Evolutionary conservation across 768 basidiomycete genomes (phyloP), one percentile per base, ranked within the genome.

Genomic region (Lyophyllum decastes): DNA sequence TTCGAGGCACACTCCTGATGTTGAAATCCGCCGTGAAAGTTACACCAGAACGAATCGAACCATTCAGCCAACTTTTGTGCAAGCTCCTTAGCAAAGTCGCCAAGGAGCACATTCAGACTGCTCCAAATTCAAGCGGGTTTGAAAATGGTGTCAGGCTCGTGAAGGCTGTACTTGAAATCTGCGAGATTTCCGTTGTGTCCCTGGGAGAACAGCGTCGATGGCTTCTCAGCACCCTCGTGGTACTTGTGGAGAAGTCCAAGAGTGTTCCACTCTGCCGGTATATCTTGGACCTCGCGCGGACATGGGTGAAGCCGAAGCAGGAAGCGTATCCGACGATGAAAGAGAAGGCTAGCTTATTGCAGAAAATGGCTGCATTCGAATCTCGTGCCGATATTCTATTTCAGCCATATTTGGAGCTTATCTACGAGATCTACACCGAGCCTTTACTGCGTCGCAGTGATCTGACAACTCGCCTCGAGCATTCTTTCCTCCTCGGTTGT

Each of bases 391-490:
- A 95, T n/a, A 63, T 76, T 3, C 79, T 98, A 3, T 93, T 91
- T 70, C 83, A 87, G 45, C 83, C 88, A 41, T 98, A 94, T 70
- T 79, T 98, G 64, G 87, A 90, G 61, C 80, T 98, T 58, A 90
- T 99, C 55, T 89, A 92, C 68, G 94, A 95, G 58, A 95, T 99
- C 66, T 99, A 98, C 76, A 92, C 89, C 6, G 90, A 95, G 44
- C 88, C 93, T 17, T 73, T 77, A 3, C 76, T 99, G 45, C 88
- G 94, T 41, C 86, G 95, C 43, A 96, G 93, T 55, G 97, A 99
- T 62, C 78, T 99, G 60, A 99, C 97, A 1, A 88, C 91, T 41
- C 87, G 95, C 11, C 81, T 99, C 17, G 97, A 99, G 67, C 88
- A 91, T 26, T 88, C 95, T 1, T 99, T 98, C 78, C 79, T 98